Evolutionary conservation across 2,329 filamentous ascomycete genomes (phyloP).

Genomic region (Epichloe coenophiala): DNA sequence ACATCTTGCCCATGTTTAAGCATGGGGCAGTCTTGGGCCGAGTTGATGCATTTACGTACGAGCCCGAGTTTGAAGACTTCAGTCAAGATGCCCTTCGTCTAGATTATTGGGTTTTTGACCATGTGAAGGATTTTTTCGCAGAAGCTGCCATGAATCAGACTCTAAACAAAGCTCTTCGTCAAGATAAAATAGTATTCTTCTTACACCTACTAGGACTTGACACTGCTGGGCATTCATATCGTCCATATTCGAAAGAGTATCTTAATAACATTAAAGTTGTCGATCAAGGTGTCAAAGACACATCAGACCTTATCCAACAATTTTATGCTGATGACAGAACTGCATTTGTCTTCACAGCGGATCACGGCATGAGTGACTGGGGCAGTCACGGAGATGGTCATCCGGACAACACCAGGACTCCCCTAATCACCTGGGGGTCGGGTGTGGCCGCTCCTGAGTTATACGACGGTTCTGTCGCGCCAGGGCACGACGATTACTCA

Average conservation of each 20-base stretch:
- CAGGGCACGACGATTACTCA: constrained; percentile 85
- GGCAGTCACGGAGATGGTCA: constrained; percentile 98
- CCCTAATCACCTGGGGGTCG: constrained; percentile 85
- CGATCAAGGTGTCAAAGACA: constrained; percentile 76
- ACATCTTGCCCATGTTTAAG: constrained; percentile 96
- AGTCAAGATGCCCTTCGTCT: constrained; percentile 67
- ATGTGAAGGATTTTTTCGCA: constrained; percentile 74
- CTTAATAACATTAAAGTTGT: constrained; percentile 89
- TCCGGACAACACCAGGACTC: constrained; percentile 91
- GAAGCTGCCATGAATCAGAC: constrained; percentile 67
- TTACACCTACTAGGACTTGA: constrained; percentile 86
- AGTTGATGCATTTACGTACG: constrained; percentile 79
- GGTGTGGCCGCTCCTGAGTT: constrained; percentile 66
- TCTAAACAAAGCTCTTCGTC: constrained; percentile 54
- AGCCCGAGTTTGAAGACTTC: constrained; percentile 78
- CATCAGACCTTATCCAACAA: constrained; percentile 64
- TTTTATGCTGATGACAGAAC: constrained; percentile 82
- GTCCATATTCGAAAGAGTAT: constrained; percentile 93
- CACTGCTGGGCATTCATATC: constrained; percentile 72
- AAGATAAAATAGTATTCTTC: constrained; percentile 91
- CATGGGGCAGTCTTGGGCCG: constrained; percentile 77
- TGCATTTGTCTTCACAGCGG: constrained; percentile 91
- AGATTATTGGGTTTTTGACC: constrained; percentile 92
- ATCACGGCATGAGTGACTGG: constrained; percentile 98
- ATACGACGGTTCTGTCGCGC: constrained; percentile 40